A percentile compares a stretch with the other conserved stretches of the same genome.
Evolutionary conservation across 768 basidiomycete genomes (phyloP).

Genomic region (Favolaschia claudopus): DNA sequence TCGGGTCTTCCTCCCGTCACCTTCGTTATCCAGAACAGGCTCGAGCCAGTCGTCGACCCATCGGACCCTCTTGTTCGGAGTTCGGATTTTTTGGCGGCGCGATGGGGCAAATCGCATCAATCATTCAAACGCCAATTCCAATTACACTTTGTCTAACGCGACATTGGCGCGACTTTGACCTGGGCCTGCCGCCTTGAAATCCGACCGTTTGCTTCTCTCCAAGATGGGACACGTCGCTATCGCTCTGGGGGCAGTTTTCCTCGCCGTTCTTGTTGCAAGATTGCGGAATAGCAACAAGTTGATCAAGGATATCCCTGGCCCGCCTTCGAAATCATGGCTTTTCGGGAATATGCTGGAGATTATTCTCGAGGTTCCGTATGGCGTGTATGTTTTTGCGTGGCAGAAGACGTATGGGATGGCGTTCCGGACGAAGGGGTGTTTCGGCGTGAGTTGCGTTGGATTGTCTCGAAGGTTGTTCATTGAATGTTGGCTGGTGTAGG

Average conservation of each 20-base stretch:
- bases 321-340: constrained; percentile 18
- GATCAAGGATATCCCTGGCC: constrained; percentile 21
- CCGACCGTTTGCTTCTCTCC: too few relatives aligned
- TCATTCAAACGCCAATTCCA: too few relatives aligned
- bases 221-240: constrained; percentile 6
- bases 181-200: not conserved
- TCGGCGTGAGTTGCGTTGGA: constrained; percentile 8
- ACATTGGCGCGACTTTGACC: not conserved
- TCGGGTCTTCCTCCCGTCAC: too few relatives aligned
- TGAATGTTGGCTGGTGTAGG: not conserved
- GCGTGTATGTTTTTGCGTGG: constrained; percentile 20
- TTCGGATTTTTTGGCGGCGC: too few relatives aligned
- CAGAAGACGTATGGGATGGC: constrained; percentile 21
- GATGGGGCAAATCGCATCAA: too few relatives aligned
- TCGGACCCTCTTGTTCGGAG: too few relatives aligned
- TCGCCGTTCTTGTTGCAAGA: constrained; percentile 9
- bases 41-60: too few relatives aligned
- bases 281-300: constrained; percentile 4
- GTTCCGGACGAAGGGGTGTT: constrained; percentile 23
- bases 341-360: constrained; percentile 22
- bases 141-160: too few relatives aligned
- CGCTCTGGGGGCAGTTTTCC: constrained; percentile 16
- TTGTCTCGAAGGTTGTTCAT: not conserved
- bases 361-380: constrained; percentile 21
- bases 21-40: too few relatives aligned